Evolutionary conservation across 768 basidiomycete genomes (phyloP).

Genomic region (Leccinum boreale): DNA sequence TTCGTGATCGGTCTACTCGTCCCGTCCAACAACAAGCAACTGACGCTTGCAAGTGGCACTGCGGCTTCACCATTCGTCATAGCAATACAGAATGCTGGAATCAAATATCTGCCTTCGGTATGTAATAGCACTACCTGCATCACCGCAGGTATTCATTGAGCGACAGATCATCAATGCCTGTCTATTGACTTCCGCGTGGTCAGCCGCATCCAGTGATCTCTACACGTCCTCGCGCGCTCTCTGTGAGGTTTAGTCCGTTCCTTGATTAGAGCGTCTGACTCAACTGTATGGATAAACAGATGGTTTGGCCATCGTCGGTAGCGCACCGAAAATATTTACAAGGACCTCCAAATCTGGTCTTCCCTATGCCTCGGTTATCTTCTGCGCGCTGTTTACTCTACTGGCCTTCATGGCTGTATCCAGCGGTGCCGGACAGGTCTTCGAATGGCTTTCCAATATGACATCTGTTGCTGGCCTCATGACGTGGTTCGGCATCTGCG

Average conservation of each 20-base stretch:
- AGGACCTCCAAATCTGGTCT: conserved; percentile 69
- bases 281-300: conserved; percentile 39
- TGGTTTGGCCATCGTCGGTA: conserved; percentile 74
- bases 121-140: conserved; percentile 20
- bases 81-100: conserved; percentile 81
- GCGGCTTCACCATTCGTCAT: conserved; percentile 89
- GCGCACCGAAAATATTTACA: conserved; percentile 79
- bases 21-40: conserved; percentile 58
- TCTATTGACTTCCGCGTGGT: conserved; percentile 88
- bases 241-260: conserved; percentile 46
- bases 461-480: conserved; percentile 66
- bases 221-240: conserved; percentile 90
- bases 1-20: conserved; percentile 81
- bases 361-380: conserved; percentile 69
- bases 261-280: background rate
- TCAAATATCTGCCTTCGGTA: conserved; percentile 78
- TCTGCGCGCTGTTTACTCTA: conserved; percentile 61
- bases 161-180: conserved; percentile 73
- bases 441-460: conserved; percentile 79
- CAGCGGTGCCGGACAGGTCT: conserved; percentile 66
- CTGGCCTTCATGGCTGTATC: conserved; percentile 81
- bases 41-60: conserved; percentile 52
- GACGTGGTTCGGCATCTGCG: conserved; percentile 76
- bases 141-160: background rate
- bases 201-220: conserved; percentile 84